Percentiles rank a stretch among this genome's conserved stretches.
Conservation (phyloP, 2,329 filamentous ascomycete species). For the Trichoderma simmonsii region DNA sequence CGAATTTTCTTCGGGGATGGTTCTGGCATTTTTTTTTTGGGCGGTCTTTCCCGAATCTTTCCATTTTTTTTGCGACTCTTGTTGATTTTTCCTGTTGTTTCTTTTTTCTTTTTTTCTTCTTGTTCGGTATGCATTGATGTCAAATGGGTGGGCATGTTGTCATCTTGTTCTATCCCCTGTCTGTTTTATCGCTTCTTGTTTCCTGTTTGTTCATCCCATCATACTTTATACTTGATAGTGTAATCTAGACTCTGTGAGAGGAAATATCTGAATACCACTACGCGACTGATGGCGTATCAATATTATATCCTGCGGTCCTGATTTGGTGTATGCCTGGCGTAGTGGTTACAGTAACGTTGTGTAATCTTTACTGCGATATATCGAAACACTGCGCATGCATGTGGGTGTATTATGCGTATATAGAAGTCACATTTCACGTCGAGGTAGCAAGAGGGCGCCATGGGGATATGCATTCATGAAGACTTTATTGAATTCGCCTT, state of each 20-base stretch:
- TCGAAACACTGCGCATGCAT: not conserved
- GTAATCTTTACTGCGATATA: not conserved
- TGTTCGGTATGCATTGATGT: not conserved
- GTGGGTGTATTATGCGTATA: not conserved
- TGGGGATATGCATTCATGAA: not conserved
- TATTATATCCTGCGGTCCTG: not conserved
- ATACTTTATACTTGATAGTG: slow-evolving; percentile 5
- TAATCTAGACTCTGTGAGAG: slow-evolving; percentile 14
- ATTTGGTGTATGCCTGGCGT: not conserved
- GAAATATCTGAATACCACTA: not conserved
- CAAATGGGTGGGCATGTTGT: not conserved
- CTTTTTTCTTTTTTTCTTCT: not conserved
- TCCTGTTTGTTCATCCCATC: not conserved
- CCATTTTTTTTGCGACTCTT: not conserved
- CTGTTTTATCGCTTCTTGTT: not conserved
- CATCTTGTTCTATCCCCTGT: not conserved
- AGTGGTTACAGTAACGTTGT: too few relatives aligned
- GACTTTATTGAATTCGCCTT: not conserved
- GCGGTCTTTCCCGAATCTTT: not conserved
- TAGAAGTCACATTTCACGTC: not conserved
- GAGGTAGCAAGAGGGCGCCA: not conserved
- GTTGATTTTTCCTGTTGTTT: not conserved
- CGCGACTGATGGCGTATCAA: not conserved
- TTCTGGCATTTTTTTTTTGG: slow-evolving; percentile 2
- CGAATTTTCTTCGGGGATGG: not conserved